Evolutionary conservation across 768 basidiomycete genomes (phyloP).

Genomic region (Auriscalpium vulgare): DNA sequence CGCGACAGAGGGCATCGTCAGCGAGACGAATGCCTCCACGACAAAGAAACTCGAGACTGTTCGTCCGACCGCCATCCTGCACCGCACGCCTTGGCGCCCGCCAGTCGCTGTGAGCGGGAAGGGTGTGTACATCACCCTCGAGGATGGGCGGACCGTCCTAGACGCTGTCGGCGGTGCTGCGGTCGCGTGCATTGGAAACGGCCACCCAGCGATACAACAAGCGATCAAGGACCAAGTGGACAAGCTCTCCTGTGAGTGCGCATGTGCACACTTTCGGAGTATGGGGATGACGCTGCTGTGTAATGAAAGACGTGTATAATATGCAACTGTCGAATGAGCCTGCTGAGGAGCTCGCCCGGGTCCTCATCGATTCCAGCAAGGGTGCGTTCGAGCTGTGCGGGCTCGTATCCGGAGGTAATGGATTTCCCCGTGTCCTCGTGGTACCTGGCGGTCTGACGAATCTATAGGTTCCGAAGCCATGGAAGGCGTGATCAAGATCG

Average conservation of each 20-base stretch:
- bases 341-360: conserved; percentile 70
- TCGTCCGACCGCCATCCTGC: conserved; percentile 20
- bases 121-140: conserved; percentile 65
- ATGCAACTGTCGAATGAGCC: conserved; percentile 78
- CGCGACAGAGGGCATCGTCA: neutral
- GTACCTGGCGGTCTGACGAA: neutral
- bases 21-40: neutral
- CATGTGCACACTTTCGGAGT: neutral
- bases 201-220: conserved; percentile 60
- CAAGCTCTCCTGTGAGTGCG: conserved; percentile 59
- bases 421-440: conserved; percentile 7
- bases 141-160: conserved; percentile 60
- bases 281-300: neutral
- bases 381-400: conserved; percentile 68
- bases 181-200: conserved; percentile 70
- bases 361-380: conserved; percentile 54
- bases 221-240: conserved; percentile 78
- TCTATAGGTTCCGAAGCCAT: conserved; percentile 76
- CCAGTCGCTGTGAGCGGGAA: conserved; percentile 58
- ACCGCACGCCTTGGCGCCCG: conserved; percentile 63
- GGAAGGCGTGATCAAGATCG: conserved; percentile 80
- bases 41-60: neutral
- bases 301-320: conserved; percentile 66
- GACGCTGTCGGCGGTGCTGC: conserved; percentile 86
- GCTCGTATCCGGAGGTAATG: conserved; percentile 67